phyloP scores from a whole-genome alignment of 2,329 filamentous ascomycete genomes.

The Aspergillus pseudoglaucus region DNA sequence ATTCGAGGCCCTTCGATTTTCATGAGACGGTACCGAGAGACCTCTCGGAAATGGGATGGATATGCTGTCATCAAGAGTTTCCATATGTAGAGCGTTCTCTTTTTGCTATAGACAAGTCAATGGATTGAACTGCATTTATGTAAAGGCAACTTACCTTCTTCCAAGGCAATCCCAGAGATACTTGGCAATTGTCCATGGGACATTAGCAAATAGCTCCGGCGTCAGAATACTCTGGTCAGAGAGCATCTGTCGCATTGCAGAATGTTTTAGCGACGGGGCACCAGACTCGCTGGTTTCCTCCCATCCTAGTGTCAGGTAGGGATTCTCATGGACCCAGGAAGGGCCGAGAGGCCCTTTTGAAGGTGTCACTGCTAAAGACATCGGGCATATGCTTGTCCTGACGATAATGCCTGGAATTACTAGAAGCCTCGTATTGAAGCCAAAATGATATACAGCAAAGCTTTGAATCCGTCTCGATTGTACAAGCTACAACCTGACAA shows the following conservation, averaged over 20 bases:
- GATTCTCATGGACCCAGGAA: constrained; percentile 34
- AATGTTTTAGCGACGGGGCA: constrained; percentile 28
- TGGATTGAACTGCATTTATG: neutral
- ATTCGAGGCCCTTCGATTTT: constrained; percentile 23
- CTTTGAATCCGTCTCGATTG: neutral
- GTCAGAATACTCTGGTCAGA: constrained; percentile 33
- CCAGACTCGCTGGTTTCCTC: constrained; percentile 19
- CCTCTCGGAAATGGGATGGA: constrained; percentile 25
- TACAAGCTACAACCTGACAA: no score
- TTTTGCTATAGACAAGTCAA: constrained; percentile 18
- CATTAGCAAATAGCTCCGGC: constrained; percentile 25
- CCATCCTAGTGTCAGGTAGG: constrained; percentile 25
- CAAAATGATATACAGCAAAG: neutral
- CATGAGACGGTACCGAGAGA: constrained; percentile 24
- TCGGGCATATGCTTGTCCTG: neutral
- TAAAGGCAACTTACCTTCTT: constrained; percentile 22
- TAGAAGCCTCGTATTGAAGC: neutral
- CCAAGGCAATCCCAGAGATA: constrained; percentile 35
- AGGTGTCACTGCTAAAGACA: neutral
- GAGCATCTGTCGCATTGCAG: constrained; percentile 26
- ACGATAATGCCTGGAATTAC: no score
- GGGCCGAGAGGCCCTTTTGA: constrained; percentile 14
- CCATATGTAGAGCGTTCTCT: constrained; percentile 38
- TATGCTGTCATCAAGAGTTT: constrained; percentile 36
- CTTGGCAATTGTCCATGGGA: constrained; percentile 36